Evolutionary conservation across 108 stramenopile species (phyloP), one percentile per base, ranked within the genome.

Genomic region (Asterionellopsis glacialis): DNA sequence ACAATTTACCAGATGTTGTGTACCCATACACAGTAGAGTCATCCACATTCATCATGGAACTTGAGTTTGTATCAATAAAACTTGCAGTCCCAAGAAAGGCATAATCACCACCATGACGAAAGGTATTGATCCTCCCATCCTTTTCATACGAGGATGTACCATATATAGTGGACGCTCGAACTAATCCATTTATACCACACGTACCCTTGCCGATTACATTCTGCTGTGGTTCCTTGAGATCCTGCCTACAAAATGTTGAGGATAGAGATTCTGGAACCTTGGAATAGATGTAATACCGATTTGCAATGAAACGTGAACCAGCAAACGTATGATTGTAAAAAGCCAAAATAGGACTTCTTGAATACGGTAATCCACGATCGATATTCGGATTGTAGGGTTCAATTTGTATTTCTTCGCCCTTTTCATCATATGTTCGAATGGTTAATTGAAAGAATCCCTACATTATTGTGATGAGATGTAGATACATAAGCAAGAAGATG

Each of bases 101-200:
- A 21, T 48, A 48, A 21, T 48, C 47, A 19, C 60, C 60, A 21
- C 16, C 23, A 6, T 19, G 18, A 15, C 23, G 24, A 47, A 50
- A 47, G 45, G 45, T 49, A 3, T 44, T 11, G 1, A 39, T 25
- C 3, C 23, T 57, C 4, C 65, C 65, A 19, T 66, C 65, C 57
- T 66, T 66, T 28, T 66, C 65, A 25, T 58, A 21, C 11, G 65
- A 57, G 40, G 57, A 11, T 11, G 65, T 66, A 21, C 45, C 65
- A 28, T 45, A 66, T 5, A 25, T 16, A 11, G 15, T 55, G 3
- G 41, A 15, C 1, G 3, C 44, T 19, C 21, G 45, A 7, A 45
- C 57, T 25, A 42, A 52, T 18, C 65, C 65, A 14, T 57, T 66
- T 11, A 28, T 28, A 12, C 65, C 65, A 25, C 65, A 66, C 4